Percentiles rank a stretch among this genome's conserved stretches.
These are phyloP conservation scores for Penicillium nucicola DNA, from an alignment of 495 filamentous ascomycete species.

Conservation along the genomic window DNA sequence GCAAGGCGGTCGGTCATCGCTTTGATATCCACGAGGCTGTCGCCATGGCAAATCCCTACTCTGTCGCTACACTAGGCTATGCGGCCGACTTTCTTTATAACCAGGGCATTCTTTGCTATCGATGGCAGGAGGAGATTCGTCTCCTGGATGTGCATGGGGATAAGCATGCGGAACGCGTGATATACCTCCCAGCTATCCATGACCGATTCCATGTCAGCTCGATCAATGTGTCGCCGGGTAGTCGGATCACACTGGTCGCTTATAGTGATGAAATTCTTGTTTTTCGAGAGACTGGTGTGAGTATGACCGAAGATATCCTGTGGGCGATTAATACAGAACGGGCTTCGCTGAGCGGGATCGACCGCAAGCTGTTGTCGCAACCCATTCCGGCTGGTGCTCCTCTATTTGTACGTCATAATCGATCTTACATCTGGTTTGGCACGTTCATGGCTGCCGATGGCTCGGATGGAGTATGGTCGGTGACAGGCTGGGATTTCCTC, in stretches of 20 bases:
- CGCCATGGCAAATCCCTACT: slow-evolving; percentile 59
- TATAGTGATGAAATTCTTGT: slow-evolving; percentile 61
- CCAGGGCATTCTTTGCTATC: slow-evolving; percentile 63
- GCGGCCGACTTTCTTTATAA: slow-evolving; percentile 61
- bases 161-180: slow-evolving; percentile 50
- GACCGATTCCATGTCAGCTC: too few species aligned
- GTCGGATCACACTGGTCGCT: slow-evolving; percentile 56
- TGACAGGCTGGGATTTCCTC: slow-evolving; percentile 52
- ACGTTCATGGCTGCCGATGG: slow-evolving; percentile 26
- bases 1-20: slow-evolving; percentile 54
- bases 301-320: slow-evolving; percentile 46
- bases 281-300: slow-evolving; percentile 39
- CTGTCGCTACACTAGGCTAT: slow-evolving; percentile 55
- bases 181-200: slow-evolving; percentile 43
- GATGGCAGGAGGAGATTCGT: slow-evolving; percentile 55
- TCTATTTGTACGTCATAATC: slow-evolving; percentile 64
- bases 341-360: slow-evolving; percentile 10
- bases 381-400: slow-evolving; percentile 9
- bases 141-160: slow-evolving; percentile 58
- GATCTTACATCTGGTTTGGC: slow-evolving; percentile 64
- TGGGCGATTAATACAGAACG: slow-evolving; percentile 54
- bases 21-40: slow-evolving; percentile 61
- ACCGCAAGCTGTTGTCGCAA: slow-evolving; percentile 34
- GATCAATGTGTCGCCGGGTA: too few species aligned
- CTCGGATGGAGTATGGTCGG: slow-evolving; percentile 47